Base-by-base conservation (phyloP, 2,329 filamentous ascomycete species). In the Diaporthe sp. region DNA sequence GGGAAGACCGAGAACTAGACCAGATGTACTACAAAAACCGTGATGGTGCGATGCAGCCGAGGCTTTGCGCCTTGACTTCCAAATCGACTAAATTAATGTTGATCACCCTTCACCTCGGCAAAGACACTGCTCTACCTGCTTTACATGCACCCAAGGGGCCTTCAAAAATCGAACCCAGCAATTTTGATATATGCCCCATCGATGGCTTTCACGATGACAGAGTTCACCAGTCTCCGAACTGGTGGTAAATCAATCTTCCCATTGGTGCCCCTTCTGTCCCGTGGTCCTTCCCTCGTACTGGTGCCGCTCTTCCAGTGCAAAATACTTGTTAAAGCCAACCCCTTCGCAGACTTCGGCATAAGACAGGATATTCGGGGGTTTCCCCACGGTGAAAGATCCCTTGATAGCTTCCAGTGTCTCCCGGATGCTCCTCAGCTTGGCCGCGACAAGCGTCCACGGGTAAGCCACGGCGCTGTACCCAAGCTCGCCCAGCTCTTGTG, bases 301-400 rank as follows among this genome's bases (percentile, higher is more conserved):
- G 13, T 61, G 42, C 34, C 58, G 34, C 37, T 61, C 58, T 42
- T 61, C 58, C 22, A 61, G n/a, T 42, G 12, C 37, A 25, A 61
- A 61, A 10, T 61, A 61, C 37, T 61, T 42, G 13, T 61, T 42
- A 17, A 61, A 61, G 0, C 58, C 58, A 17, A 61, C 58, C 37
- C 58, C 58, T 25, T 61, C 58, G 7, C 58, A 61, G 58, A 61
- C 58, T 13, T 61, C 58, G 6, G 34, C 58, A 61, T 61, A 61
- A 25, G 37, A 61, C 6, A 61, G 13, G 9, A 61, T n/a, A 61
- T n/a, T 42, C 0, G 58, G 58, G 12, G 58, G 58, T 13, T 61
- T 61, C 1, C 58, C 58, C 6, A 61, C 58, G 0, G 22, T 61
- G 22, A 61, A 61, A 17, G 58, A 61, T 6, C 37, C 58, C 2